Evolutionary conservation across 202 grass and related monocot species (phyloP).

Genomic region (Panicum virgatum): DNA sequence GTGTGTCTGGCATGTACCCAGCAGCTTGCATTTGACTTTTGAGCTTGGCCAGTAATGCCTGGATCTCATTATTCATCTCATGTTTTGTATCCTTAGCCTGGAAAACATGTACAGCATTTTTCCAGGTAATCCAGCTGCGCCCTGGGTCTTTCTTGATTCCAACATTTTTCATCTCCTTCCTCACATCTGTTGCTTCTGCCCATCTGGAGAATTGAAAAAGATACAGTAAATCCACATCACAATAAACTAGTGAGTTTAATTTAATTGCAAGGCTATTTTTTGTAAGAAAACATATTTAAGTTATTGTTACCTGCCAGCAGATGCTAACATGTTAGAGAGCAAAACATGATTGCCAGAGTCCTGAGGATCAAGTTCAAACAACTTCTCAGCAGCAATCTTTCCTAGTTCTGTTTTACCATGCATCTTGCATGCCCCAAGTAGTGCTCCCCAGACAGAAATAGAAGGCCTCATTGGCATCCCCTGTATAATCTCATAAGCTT

Average conservation of each 20-base stretch:
- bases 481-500: conserved; percentile 74
- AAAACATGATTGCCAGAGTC: conserved; percentile 79
- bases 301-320: conserved; percentile 61
- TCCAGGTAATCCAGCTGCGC: conserved; percentile 84
- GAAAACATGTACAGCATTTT: conserved; percentile 77
- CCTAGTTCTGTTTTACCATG: conserved; percentile 71
- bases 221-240: not conserved
- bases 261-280: not conserved
- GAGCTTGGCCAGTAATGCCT: conserved; percentile 58
- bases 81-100: conserved; percentile 81
- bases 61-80: conserved; percentile 64
- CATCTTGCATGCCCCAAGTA: conserved; percentile 78
- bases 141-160: conserved; percentile 81
- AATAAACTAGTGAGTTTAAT: not conserved
- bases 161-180: conserved; percentile 69
- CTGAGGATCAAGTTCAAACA: conserved; percentile 73
- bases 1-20: conserved; percentile 70
- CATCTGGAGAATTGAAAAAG: conserved; percentile 45
- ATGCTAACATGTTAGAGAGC: conserved; percentile 79
- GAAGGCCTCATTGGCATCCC: conserved; percentile 68
- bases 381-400: conserved; percentile 71
- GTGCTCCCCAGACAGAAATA: conserved; percentile 75
- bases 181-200: conserved; percentile 71
- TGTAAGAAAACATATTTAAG: not conserved
- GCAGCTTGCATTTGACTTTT: conserved; percentile 63